Percentiles rank a stretch among this genome's conserved stretches.
These are phyloP conservation scores for Drechslera avenae DNA, from an alignment of 2,329 filamentous ascomycete species.

Conservation along the genomic window DNA sequence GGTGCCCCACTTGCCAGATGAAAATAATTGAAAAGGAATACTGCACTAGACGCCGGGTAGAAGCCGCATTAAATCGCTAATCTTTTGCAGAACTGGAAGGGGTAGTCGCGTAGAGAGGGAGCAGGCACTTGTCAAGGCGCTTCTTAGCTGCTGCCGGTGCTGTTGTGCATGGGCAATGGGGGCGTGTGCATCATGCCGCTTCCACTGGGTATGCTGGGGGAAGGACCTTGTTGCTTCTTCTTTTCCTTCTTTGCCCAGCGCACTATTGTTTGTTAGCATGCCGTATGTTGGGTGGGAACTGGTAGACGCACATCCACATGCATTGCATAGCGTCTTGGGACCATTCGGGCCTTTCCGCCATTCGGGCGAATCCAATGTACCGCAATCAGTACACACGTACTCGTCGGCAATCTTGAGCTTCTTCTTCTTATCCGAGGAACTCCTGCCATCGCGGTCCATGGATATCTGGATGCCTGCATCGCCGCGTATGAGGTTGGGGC, in stretches of 20 bases:
- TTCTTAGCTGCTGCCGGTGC: slow-evolving; percentile 40
- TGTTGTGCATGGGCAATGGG: slow-evolving; percentile 35
- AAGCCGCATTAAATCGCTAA: not conserved
- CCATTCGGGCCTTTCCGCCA: slow-evolving; percentile 94
- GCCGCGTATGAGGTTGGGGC: slow-evolving; percentile 79
- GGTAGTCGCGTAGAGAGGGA: not conserved
- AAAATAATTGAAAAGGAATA: not conserved
- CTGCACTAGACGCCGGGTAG: not conserved
- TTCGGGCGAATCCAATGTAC: slow-evolving; percentile 91
- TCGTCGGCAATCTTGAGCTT: slow-evolving; percentile 82
- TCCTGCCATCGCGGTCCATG: slow-evolving; percentile 73
- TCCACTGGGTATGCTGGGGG: slow-evolving; percentile 18
- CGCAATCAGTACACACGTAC: slow-evolving; percentile 95
- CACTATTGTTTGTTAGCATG: slow-evolving; percentile 48
- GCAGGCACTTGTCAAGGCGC: not conserved
- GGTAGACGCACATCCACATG: slow-evolving; percentile 74
- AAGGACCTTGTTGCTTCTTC: slow-evolving; percentile 57
- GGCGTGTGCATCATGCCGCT: slow-evolving; percentile 27
- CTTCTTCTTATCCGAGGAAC: slow-evolving; percentile 77
- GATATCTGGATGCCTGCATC: slow-evolving; percentile 87
- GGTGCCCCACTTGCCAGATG: not conserved
- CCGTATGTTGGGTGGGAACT: not conserved
- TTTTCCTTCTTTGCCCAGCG: slow-evolving; percentile 76
- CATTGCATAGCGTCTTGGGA: slow-evolving; percentile 94
- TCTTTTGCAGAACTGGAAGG: not conserved